phyloP scores from a whole-genome alignment of 2,329 filamentous ascomycete genomes.

The Epichloe uncinata region DNA sequence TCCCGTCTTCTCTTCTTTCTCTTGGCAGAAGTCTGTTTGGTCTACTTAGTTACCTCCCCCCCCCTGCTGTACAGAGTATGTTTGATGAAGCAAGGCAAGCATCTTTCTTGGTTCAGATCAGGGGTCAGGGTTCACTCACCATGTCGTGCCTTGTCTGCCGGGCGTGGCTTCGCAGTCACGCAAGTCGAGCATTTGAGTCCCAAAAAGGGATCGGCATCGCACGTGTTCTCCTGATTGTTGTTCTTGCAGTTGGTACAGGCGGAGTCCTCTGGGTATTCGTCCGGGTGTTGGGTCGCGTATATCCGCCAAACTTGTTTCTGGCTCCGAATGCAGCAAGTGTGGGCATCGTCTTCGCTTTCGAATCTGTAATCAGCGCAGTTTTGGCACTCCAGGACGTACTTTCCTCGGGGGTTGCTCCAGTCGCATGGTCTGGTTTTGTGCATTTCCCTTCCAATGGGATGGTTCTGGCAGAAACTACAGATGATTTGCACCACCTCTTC shows the following conservation, averaged over 20 bases:
- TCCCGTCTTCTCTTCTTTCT: neutral
- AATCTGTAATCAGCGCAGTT: conserved; percentile 15
- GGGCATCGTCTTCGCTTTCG: neutral
- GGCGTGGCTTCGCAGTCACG: conserved; percentile 4
- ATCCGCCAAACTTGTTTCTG: conserved; percentile 5
- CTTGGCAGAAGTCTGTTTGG: neutral
- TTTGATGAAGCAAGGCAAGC: too few relatives aligned
- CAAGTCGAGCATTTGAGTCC: conserved; percentile 11
- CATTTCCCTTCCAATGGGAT: conserved; percentile 2
- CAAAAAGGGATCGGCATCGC: conserved; percentile 14
- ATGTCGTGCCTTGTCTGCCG: conserved; percentile 3
- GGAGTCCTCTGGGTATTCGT: conserved; percentile 4
- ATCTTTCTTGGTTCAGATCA: too few relatives aligned
- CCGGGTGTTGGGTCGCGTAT: conserved; percentile 8
- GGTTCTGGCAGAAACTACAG: conserved; percentile 11
- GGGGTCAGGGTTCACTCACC: too few relatives aligned
- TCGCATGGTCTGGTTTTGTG: conserved; percentile 7
- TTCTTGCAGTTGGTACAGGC: conserved; percentile 8
- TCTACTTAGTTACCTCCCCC: too few relatives aligned
- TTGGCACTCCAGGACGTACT: conserved; percentile 11
- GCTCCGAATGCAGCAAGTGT: conserved; percentile 7
- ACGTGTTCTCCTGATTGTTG: conserved; percentile 1
- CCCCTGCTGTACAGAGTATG: too few relatives aligned
- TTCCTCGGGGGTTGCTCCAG: conserved; percentile 1
- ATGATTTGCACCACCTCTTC: neutral